Evolutionary conservation across 2,329 filamentous ascomycete species (phyloP), one percentile per base, ranked within the genome.

Genomic region (Aspergillus niger): DNA sequence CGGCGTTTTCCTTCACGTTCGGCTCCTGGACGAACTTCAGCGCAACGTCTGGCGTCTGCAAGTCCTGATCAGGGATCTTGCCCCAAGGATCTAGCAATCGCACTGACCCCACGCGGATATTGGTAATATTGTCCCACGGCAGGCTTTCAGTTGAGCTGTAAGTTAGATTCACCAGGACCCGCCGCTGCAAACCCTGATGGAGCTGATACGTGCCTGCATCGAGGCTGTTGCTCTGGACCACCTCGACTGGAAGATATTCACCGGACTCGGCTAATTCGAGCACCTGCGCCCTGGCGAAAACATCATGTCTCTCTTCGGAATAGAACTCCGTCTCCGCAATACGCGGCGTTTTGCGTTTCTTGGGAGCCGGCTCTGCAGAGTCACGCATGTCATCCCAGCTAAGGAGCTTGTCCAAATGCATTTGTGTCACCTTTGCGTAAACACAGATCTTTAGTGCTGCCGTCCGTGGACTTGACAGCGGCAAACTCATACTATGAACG

Each of bases 301-400:
- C 83, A 74, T 99, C 95, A 72, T 99, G 93, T 67, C 92, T 90
- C 73, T 98, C 95, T 74, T 97, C 92, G 0, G 89, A 91, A 69
- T 89, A 96, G 73, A 96, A 99, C 67, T 99, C 93, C 0, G 91
- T 90, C 75, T 99, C 95, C 11, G 91, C 89, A 65, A 99, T 88
- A 10, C 95, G 85, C 24, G 90, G 84, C 63, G 83, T 74, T 48
- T 80, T 85, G 17, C 85, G 84, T 63, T 85, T 84, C 53, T 88
- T 82, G 17, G 86, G 85, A 2, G 79, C 79, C 22, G 78, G 77
- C 51, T 83, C 81, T 2, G 83, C 82, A 24, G 85, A 82, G 75
- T 99, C 94, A 60, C 94, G 88, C 89, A 99, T 97, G 70, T 98
- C 95, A 73, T 99, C 95, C 95, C 95, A 99, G 78, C 95, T 99